Base-by-base conservation (phyloP, 1,284 basidiomycete genomes). In the Trichosporon asahii region DNA sequence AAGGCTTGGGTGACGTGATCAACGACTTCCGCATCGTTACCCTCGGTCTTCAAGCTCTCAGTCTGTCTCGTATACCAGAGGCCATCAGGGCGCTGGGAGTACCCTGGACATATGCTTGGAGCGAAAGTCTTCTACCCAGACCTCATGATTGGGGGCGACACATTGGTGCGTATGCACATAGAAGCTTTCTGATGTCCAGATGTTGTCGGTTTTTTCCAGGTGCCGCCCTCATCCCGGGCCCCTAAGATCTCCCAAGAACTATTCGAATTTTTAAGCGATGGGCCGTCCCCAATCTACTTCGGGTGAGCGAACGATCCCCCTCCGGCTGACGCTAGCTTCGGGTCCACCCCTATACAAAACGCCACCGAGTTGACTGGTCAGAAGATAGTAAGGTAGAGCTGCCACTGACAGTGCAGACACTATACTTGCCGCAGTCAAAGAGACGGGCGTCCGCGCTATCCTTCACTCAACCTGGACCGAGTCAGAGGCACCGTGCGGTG, bases 51-150 rank as follows among this genome's bases (percentile, higher is more conserved):
- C 83, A 83, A 21, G 81, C 87, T 0, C 83, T 90, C 2, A 84
- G 83, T 0, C 68, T 86, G 14, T 80, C 84, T 2, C 84, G 86
- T 2, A 89, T 88, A 0, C 86, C 88, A 3, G 85, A 87, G 31
- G 79, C 89, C 25, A 76, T 88, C 2, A 88, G 90, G 72, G 84
- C 87, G 29, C 81, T 89, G 60, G 88, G 88, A 72, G 82, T 90
- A 8, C 90, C 90, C 6, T 89, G 87, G 86, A 89, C 89, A 18
- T 91, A 90, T 76, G 89, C 89, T 73, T 89, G 90, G 85, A 88
- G 87, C 69, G 86, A 88, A 5, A 85, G 86, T 1, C 76, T 91
- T 23, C 88, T 90, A 0, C 88, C 88, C 0, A 89, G 89, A 73
- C 90, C 89, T 0, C 77, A 85, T 6, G 89, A 90, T 76, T 90